Base-by-base conservation (phyloP, 495 filamentous ascomycete genomes). In the Physcia stellaris region DNA sequence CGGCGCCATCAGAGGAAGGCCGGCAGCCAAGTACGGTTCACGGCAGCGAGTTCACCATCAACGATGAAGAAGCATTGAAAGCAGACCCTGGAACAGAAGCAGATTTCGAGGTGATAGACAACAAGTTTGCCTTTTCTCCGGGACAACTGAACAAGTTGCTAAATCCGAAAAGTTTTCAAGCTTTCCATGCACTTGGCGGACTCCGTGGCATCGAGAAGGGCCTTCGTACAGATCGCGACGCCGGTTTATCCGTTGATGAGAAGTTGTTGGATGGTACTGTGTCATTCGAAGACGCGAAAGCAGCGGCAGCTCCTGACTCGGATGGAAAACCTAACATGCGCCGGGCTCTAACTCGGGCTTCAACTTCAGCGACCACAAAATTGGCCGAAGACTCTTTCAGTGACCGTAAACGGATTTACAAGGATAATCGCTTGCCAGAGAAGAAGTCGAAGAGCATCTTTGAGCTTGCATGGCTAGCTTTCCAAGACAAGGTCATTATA, bases 401-500 rank as follows among this genome's bases (percentile, higher is more conserved):
- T 4, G 83, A 90, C 45, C 69, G 83, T 12, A 71, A 60, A 39
- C 72, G 83, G 4, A 64, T 86, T 22, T 90, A 73, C 50, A 72
- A 68, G 24, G 68, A 66, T 37, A 92, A 90, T 44, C 57, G 67
- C 3, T 57, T 92, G 9, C 84, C 84, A 0, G 73, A 74, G 44
- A 72, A 71, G 43, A 85, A 83, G 51, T 53, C 75, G 7, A 86
- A 85, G 49, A 71, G 66, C 20, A 75, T 90, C 34, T 73, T 78
- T 46, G 60, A 73, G 48, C 59, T 87, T 15, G 79, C 83, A 27
- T 90, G 82, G 82, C 78, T 82, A 50, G 81, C 83, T 2, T 83
- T 80, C 48, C 81, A 85, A 35, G 84, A 92, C 56, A 86, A 86
- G 43, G 79, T 90, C 16, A 57, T 90, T 12, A 79, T 87, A 34